Evolutionary conservation across 805 yeast genomes (phyloP), one percentile per base, ranked within the genome.

Genomic region (Barnettozyma californica): DNA sequence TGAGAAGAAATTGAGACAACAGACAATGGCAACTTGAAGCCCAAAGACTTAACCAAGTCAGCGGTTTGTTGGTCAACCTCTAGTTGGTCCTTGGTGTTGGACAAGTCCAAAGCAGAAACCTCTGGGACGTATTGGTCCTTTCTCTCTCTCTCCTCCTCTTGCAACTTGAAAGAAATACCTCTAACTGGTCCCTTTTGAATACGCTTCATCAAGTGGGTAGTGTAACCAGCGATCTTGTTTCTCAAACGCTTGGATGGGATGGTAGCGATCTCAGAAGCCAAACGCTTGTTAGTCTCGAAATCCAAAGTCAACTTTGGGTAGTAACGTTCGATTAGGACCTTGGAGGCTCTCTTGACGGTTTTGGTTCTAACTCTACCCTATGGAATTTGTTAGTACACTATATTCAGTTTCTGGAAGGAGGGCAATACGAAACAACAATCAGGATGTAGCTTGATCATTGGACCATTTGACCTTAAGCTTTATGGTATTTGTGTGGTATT

Each of bases 91-190:
- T 90, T 89, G 73, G 94, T 84, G 85, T 87, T 88, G 65, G 95
- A 83, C 72, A 94, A 86, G 81, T 94, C 98, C 75, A 94, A 88
- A 76, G 99, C 99, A 72, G 99, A 95, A 71, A 91, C 95, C 76
- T 91, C 98, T 79, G 99, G 99, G 70, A 95, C 99, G 80, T 91
- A 94, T 82, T 94, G 99, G 80, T 94, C 98, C 81, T 95, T 94
- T 82, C 99, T 88, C 83, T 94, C 99, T 85, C 99, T 92, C 86
- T 94, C 99, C 82, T 94, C 99, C 83, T 94, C 99, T 84, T 94
- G 99, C 73, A 94, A 88, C 79, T 95, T 95, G 96, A 94, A 94
- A 68, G 99, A 94, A 68, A 94, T 95, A 81, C 99, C 99, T 85
- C 98, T 91, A 69, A 94, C 99, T 82, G 99, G 99, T 75, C 99